These are phyloP conservation scores for Exophiala sp. DNA, from an alignment of 2,329 filamentous ascomycete species.

Conservation along the genomic window DNA sequence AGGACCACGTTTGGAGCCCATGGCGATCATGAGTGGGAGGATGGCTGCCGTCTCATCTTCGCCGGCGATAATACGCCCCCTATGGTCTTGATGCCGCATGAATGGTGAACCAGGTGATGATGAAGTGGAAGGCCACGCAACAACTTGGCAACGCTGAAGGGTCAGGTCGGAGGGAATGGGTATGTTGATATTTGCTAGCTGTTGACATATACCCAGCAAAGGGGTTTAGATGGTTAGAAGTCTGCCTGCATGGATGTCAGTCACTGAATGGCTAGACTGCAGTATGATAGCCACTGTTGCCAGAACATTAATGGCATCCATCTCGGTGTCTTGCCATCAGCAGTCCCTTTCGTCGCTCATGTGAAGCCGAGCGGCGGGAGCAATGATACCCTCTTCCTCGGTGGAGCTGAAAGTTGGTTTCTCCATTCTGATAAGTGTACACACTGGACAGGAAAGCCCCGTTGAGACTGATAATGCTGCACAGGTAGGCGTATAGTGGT, in stretches of 20 bases:
- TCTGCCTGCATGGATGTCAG: too few relatives aligned
- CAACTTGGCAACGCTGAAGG: conserved; percentile 57
- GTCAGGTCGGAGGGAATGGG: conserved; percentile 60
- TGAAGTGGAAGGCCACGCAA: conserved; percentile 64
- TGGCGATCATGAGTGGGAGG: conserved; percentile 59
- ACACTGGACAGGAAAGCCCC: too few relatives aligned
- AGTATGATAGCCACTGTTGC: conserved; percentile 59
- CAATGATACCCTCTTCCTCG: background rate
- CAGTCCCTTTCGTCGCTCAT: background rate
- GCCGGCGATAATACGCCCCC: conserved; percentile 54
- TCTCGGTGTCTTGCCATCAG: conserved; percentile 6
- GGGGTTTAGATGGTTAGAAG: too few relatives aligned
- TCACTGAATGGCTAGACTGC: too few relatives aligned
- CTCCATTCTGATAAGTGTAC: too few relatives aligned
- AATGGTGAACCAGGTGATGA: conserved; percentile 60
- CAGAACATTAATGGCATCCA: conserved; percentile 59
- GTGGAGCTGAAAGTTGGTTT: background rate
- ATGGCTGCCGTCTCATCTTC: conserved; percentile 52
- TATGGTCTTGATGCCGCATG: conserved; percentile 54
- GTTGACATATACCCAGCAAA: conserved; percentile 44
- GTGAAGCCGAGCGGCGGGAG: background rate
- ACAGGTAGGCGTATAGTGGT: too few relatives aligned
- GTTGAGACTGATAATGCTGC: too few relatives aligned
- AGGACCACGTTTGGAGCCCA: conserved; percentile 65
- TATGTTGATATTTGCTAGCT: conserved; percentile 68